A percentile compares a stretch with the other conserved stretches of the same genome.
These are phyloP conservation scores for Protea cynaroides DNA, from an alignment of 164 flowering plant genomes.

Conservation along the genomic window DNA sequence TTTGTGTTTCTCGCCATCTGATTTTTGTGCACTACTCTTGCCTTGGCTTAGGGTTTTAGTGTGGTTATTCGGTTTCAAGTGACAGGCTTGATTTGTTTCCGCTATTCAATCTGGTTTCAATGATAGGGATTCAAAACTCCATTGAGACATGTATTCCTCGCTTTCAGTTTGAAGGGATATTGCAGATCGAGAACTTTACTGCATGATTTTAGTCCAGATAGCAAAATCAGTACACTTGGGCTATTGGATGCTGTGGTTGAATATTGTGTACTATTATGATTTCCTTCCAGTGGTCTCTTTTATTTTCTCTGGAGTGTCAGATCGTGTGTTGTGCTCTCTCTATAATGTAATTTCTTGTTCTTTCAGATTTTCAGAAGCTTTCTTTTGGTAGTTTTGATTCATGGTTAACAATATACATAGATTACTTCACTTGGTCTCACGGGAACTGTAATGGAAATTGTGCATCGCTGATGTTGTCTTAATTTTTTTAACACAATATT, in stretches of 20 bases:
- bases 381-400: too few species aligned
- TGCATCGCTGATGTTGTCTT: too few species aligned
- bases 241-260: background rate
- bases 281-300: too few species aligned
- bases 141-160: background rate
- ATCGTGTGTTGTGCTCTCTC: too few species aligned
- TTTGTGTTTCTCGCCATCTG: background rate
- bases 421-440: too few species aligned
- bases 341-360: too few species aligned
- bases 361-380: too few species aligned
- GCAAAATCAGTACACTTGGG: background rate
- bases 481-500: too few species aligned
- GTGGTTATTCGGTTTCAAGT: background rate
- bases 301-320: too few species aligned
- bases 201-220: background rate
- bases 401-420: too few species aligned
- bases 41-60: background rate
- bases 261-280: too few species aligned
- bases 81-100: background rate
- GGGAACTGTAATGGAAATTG: too few species aligned
- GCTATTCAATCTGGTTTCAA: background rate
- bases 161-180: background rate
- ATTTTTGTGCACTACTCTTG: background rate
- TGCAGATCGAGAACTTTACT: background rate
- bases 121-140: background rate